Conservation (phyloP, 2,329 filamentous ascomycete species). For the Trichoderma afroharzianum region DNA sequence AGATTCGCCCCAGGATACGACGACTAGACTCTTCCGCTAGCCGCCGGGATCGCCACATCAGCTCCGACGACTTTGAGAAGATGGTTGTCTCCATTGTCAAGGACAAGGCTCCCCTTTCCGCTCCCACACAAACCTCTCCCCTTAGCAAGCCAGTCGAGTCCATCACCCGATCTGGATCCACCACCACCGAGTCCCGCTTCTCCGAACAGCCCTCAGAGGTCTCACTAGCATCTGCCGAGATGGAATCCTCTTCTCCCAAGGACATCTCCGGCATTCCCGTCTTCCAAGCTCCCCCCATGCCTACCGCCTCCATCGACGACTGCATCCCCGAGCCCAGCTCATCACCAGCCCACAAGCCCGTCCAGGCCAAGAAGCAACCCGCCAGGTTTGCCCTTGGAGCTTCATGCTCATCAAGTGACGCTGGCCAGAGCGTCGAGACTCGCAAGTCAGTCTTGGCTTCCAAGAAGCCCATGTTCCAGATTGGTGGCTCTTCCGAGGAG, state of each 20-base stretch:
- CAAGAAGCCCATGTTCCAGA: conserved; percentile 46
- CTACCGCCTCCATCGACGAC: conserved; percentile 47
- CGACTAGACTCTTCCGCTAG: conserved; percentile 68
- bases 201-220: conserved; percentile 45
- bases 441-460: conserved; percentile 32
- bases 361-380: conserved; percentile 60
- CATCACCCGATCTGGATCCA: conserved; percentile 42
- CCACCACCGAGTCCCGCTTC: conserved; percentile 42
- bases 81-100: conserved; percentile 93
- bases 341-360: conserved; percentile 59
- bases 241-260: conserved; percentile 60
- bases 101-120: conserved; percentile 63
- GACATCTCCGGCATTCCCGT: conserved; percentile 71
- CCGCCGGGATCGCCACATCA: conserved; percentile 80
- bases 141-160: conserved; percentile 43
- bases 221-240: conserved; percentile 30
- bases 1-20: conserved; percentile 65
- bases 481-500: conserved; percentile 66
- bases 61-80: conserved; percentile 87
- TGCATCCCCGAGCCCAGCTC: conserved; percentile 59
- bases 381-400: conserved; percentile 70
- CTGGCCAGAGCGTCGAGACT: conserved; percentile 47
- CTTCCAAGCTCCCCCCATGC: conserved; percentile 43
- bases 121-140: conserved; percentile 30
- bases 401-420: conserved; percentile 71